These are phyloP conservation scores for Papiliotrema flavescens DNA, from an alignment of 1,284 basidiomycete genomes.

Conservation along the genomic window DNA sequence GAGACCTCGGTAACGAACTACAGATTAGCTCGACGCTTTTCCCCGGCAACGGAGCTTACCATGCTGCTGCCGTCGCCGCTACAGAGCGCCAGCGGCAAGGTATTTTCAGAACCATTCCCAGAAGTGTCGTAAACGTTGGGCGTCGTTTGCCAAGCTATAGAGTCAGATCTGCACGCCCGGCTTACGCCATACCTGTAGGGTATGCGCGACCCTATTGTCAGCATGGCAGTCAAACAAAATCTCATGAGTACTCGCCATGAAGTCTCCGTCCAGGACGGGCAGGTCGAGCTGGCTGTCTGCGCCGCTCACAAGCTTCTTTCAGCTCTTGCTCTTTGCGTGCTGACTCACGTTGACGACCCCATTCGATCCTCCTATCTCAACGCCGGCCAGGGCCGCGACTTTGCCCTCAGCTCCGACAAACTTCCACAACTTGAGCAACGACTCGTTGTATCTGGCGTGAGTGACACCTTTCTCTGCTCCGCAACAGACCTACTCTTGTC, in stretches of 20 bases:
- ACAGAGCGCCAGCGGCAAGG: slow-evolving; percentile 23
- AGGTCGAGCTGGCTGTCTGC: slow-evolving; percentile 34
- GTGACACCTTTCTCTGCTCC: too few relatives aligned
- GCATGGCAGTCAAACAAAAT: too few relatives aligned
- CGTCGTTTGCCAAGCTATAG: slow-evolving; percentile 33
- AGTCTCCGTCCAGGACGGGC: slow-evolving; percentile 54
- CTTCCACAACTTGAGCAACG: too few relatives aligned
- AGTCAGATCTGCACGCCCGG: too few relatives aligned
- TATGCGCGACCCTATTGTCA: slow-evolving; percentile 29
- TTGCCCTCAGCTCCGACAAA: too few relatives aligned
- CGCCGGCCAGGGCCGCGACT: slow-evolving; percentile 14
- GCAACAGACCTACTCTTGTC: slow-evolving; percentile 22
- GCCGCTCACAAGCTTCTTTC: slow-evolving; percentile 44
- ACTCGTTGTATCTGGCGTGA: too few relatives aligned
- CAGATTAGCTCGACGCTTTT: background rate
- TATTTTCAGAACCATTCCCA: slow-evolving; percentile 16
- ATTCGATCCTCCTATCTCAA: slow-evolving; percentile 57
- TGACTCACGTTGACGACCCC: slow-evolving; percentile 56
- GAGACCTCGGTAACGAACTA: slow-evolving; percentile 28
- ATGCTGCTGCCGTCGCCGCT: slow-evolving; percentile 28
- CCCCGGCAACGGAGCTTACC: slow-evolving; percentile 7
- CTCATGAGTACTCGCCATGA: too few relatives aligned
- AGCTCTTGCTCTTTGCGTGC: background rate
- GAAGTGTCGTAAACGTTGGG: slow-evolving; percentile 28
- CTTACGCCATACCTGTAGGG: too few relatives aligned